These are phyloP conservation scores for Ophiostoma triangulosporum DNA, from an alignment of 2,329 filamentous ascomycete species.

Conservation along the genomic window DNA sequence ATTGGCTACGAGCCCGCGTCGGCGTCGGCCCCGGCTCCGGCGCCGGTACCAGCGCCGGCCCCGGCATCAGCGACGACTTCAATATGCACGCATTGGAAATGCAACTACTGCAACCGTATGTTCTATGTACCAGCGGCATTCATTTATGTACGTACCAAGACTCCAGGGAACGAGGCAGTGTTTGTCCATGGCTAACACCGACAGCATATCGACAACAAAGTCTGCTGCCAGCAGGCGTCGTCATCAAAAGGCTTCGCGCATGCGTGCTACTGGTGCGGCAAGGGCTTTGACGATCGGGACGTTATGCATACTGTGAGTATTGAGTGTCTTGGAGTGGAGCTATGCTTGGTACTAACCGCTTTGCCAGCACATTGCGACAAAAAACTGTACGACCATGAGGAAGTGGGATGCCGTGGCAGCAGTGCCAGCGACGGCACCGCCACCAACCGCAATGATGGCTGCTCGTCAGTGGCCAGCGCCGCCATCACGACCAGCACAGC, in stretches of 20 bases:
- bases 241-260: conserved; percentile 21
- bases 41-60: background rate
- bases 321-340: background rate
- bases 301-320: background rate
- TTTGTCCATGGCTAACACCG: too few species aligned
- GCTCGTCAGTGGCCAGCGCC: too few species aligned
- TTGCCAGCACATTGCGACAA: too few species aligned
- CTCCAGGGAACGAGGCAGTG: too few species aligned
- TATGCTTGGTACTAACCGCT: background rate
- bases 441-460: too few species aligned
- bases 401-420: too few species aligned
- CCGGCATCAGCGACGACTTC: background rate
- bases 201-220: background rate
- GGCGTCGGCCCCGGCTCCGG: too few species aligned
- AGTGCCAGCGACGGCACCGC: too few species aligned
- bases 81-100: conserved; percentile 17
- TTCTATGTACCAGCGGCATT: conserved; percentile 22
- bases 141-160: conserved; percentile 22
- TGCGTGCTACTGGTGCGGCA: conserved; percentile 32
- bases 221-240: conserved; percentile 13
- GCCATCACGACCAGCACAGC: too few species aligned
- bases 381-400: too few species aligned
- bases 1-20: conserved; percentile 41
- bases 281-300: conserved; percentile 26
- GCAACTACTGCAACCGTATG: conserved; percentile 21